Base-by-base conservation (phyloP, 306 rosid genomes). In the Ormosia semicastrata region DNA sequence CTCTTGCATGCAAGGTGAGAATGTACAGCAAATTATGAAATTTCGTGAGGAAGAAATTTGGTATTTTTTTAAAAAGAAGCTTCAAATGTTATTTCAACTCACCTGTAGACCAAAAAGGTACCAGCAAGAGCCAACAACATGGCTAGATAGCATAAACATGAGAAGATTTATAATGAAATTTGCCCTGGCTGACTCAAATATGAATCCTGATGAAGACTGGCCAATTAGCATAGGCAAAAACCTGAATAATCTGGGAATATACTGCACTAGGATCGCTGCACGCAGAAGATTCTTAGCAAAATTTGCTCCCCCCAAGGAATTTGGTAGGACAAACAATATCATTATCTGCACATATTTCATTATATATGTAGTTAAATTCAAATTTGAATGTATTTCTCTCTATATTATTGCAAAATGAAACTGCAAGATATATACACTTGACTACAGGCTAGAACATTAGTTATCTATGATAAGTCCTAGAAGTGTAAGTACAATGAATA, bases 41-140 rank as follows among this genome's bases (percentile, higher is more conserved):
- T 44, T 7, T 37, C 13, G 34, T 32, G 6, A 56, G 60, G 52
- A 79, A 33, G 3, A 44, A 58, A 34, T 33, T 69, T 34, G 2
- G 8, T 12, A 17, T 60, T 34, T 32, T 30, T 8, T 0, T 30
- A 12, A 14, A 80, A 62, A 57, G 29, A 71, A 62, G 66, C 13
- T 62, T 81, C 56, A 32, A 50, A 37, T 72, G 58, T 14, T 60
- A 75, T 70, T 40, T 67, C 11, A 29, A 76, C 89, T 64, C 60
- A 94, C 98, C 97, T 94, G 98, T 79, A 94, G 88, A 56, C 97
- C 98, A 14, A 94, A 80, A 57, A 94, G 98, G 81, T 94, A 94
- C 97, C 97, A 94, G 85, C 87, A 78, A 30, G 98, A 89, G 33
- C 98, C 98, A 53, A 90, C 89, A 67, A 89, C 60, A 65, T 94